Evolutionary conservation across 2,329 filamentous ascomycete species (phyloP), one percentile per base, ranked within the genome.

Genomic region (Lecanicillium sp.): DNA sequence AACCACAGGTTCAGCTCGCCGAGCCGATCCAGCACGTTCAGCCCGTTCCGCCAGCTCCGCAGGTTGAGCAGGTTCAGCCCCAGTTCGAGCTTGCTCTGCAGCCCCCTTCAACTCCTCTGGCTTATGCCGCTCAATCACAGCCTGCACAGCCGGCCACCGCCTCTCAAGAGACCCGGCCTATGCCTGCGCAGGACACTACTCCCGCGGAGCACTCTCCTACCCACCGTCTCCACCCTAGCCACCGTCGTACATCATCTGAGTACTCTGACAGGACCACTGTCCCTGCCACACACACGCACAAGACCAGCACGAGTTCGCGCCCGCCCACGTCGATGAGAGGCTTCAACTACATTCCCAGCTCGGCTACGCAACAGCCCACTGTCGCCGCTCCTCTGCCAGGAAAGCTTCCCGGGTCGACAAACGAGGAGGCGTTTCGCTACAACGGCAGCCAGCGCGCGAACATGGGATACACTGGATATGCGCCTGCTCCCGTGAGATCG

Each of bases 311-410:
- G 38, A 56, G 61, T 36, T 45, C 55, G 20, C 56, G 60, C 17
- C 60, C 64, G 2, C 62, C 62, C 2, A 56, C 60, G 2, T 62
- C 62, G 2, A 62, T 56, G 52, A 57, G 62, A 33, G 59, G 58
- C 3, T 66, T 62, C 51, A 56, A 43, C 21, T 56, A 56, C 7
- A 60, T 63, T 19, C 26, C 47, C 19, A 26, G 23, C 26, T 19
- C 35, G 12, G 11, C 37, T 17, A 47, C n/a, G 10, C 29, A 35
- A 5, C 44, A 33, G 26, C 27, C 19, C 15, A 15, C 40, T 42
- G 19, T 15, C 32, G 2, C 14, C 3, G 21, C 33, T 9, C 23
- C 39, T 3, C 7, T 37, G 38, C 15, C 45, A 29, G 38, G 36
- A 42, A 33, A 14, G 11, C 30, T 5, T 29, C 21, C 8, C 42